Conservation (phyloP, 192 early-diverging fungal species). For the Kickxella alabastrina region DNA sequence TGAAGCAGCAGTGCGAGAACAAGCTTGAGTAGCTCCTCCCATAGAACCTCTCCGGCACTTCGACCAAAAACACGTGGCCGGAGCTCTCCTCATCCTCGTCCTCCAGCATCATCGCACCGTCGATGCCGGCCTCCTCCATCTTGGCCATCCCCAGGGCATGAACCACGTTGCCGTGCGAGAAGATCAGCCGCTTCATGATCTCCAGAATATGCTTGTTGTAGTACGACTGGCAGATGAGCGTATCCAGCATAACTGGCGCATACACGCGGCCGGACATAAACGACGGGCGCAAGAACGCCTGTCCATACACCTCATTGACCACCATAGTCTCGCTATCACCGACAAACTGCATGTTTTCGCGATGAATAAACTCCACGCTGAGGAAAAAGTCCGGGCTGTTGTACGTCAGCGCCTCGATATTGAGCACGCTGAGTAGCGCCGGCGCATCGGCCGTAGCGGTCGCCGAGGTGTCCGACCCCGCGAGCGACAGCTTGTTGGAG, state of each 20-base stretch:
- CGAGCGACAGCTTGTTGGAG: slow-evolving; percentile 28
- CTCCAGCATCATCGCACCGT: not conserved
- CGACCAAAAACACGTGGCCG: slow-evolving; percentile 46
- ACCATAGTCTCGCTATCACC: slow-evolving; percentile 59
- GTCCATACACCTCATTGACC: slow-evolving; percentile 57
- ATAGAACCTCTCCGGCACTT: slow-evolving; percentile 43
- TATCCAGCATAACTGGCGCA: slow-evolving; percentile 65
- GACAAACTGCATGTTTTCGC: slow-evolving; percentile 74
- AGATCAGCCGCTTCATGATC: slow-evolving; percentile 58
- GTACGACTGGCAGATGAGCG: slow-evolving; percentile 67
- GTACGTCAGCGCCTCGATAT: slow-evolving; percentile 58
- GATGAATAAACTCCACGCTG: slow-evolving; percentile 68
- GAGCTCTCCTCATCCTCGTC: slow-evolving; percentile 7
- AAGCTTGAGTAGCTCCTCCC: slow-evolving; percentile 52
- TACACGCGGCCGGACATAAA: slow-evolving; percentile 74
- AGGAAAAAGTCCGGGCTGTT: slow-evolving; percentile 55
- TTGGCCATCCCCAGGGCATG: slow-evolving; percentile 42
- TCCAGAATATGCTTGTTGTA: slow-evolving; percentile 62
- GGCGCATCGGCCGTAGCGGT: slow-evolving; percentile 60
- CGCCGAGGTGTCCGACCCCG: slow-evolving; percentile 45
- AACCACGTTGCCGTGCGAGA: slow-evolving; percentile 48
- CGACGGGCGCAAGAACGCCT: slow-evolving; percentile 61
- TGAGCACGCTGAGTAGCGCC: slow-evolving; percentile 61
- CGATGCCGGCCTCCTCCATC: slow-evolving; percentile 21
- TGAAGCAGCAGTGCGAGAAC: slow-evolving; percentile 51